Conservation (phyloP, 164 flowering plant species). For the Platanus orientalis region DNA sequence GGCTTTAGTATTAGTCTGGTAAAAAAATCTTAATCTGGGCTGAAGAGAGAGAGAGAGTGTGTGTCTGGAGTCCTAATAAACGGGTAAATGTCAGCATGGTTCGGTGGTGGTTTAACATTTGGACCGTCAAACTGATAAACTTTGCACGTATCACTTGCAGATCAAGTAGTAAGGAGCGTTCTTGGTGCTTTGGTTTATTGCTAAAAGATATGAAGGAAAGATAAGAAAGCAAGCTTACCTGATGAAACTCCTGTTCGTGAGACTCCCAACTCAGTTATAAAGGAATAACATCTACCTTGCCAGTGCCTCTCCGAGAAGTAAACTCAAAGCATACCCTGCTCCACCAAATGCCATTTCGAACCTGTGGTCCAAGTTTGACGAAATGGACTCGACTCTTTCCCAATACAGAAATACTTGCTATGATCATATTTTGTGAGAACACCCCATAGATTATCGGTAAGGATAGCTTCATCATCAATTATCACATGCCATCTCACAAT, state of each 20-base stretch:
- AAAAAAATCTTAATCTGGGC: too few species aligned
- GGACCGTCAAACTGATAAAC: too few species aligned
- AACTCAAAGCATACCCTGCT: conserved; percentile 61
- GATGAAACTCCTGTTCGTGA: conserved; percentile 54
- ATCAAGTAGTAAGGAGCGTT: too few species aligned
- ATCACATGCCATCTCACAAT: conserved; percentile 50
- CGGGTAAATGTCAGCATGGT: too few species aligned
- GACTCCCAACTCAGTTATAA: conserved; percentile 66
- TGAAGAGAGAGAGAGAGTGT: too few species aligned
- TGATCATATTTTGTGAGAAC: conserved; percentile 49
- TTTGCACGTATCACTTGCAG: too few species aligned
- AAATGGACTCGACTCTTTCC: conserved; percentile 45
- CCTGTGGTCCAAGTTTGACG: conserved; percentile 36
- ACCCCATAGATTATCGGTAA: conserved; percentile 46
- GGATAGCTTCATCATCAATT: conserved; percentile 57
- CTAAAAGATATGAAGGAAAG: too few species aligned
- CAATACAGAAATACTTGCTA: conserved; percentile 49
- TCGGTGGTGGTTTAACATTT: too few species aligned
- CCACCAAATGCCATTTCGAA: conserved; percentile 72
- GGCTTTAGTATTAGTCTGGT: too few species aligned
- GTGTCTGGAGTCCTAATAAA: too few species aligned
- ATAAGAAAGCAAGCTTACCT: conserved; percentile 42
- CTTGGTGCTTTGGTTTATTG: too few species aligned
- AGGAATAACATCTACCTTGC: conserved; percentile 40
- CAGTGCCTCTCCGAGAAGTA: conserved; percentile 42